phyloP scores from a whole-genome alignment of 179 eudicot species.

The Sideroxylon spinosum region DNA sequence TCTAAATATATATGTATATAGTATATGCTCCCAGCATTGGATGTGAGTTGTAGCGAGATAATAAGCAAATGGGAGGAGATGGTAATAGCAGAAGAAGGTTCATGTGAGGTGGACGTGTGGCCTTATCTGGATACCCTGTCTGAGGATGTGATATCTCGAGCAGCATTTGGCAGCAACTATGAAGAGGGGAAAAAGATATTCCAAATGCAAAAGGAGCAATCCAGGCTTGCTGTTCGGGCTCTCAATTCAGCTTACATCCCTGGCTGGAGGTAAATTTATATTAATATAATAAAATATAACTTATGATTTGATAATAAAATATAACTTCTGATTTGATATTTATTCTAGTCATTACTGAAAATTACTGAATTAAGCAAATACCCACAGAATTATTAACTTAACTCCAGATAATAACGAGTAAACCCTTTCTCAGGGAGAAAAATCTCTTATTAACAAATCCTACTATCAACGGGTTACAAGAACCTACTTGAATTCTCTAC shows the following conservation, averaged over 20 bases:
- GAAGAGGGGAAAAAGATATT: slow-evolving; percentile 15
- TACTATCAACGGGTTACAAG: too few species aligned
- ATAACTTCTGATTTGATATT: too few species aligned
- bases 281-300: too few species aligned
- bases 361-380: too few species aligned
- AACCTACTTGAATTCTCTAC: too few species aligned
- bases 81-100: background rate
- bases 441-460: too few species aligned
- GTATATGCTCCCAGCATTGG: background rate
- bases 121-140: slow-evolving; percentile 11
- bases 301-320: too few species aligned
- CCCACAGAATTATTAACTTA: too few species aligned
- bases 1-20: background rate
- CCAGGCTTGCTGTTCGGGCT: background rate
- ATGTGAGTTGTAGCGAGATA: slow-evolving; percentile 3
- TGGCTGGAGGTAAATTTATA: slow-evolving; percentile 15
- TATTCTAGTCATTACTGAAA: too few species aligned
- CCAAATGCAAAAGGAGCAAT: slow-evolving; percentile 2
- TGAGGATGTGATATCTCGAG: slow-evolving; percentile 11
- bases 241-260: background rate
- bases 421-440: too few species aligned
- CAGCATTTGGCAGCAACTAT: slow-evolving; percentile 16
- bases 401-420: too few species aligned
- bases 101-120: slow-evolving; percentile 14
- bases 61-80: slow-evolving; percentile 8